Base-by-base conservation (phyloP, 306 rosid species). In the Vachellia pachyceras region DNA sequence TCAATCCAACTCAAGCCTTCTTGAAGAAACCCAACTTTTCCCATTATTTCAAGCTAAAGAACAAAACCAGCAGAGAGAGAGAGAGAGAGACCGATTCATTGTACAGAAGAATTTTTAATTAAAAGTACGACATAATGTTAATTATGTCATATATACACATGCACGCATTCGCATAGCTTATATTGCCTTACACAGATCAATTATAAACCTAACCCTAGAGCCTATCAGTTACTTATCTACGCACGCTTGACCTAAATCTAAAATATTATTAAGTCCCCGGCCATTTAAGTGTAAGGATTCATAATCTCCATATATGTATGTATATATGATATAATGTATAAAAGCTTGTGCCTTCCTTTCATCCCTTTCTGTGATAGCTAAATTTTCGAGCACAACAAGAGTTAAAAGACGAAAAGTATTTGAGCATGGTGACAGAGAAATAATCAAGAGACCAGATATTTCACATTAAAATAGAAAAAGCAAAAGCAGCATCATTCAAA, bases 371-470 rank as follows among this genome's bases (percentile, higher is more conserved):
- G 10, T 77, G 66, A 36, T 36, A n/a, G 70, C 79, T 49, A 42
- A 77, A 72, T 63, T 72, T 77, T 35, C n/a, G 33, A 44, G 35
- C 33, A 64, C 76, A 65, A 69, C 29, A 72, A 18, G 47, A 67
- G 72, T 39, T 67, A 60, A n/a, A 35, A 64, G 85, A 47, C 73
- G 39, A 76, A 77, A 50, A 82, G 50, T 40, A 6, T 7, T 61
- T 49, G 44, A 22, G 76, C 37, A 64, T 23, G 40, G 22, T 8
- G 46, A 75, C 77, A 81, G 55, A 71, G 64, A 64, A 25, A 40
- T 29, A 4, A 49, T 49, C 50, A 11, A 2, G 70, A 61, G 50
- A 64, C 44, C 74, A 42, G 33, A 29, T 13, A 54, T 20, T 40
- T 63, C 72, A 22, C 63, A 49, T 18, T 33, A 41, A 68, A 39